Percentiles rank a stretch among this genome's conserved stretches.
Conservation (phyloP, 106 monocot species). For the Narthecium ossifragum region DNA sequence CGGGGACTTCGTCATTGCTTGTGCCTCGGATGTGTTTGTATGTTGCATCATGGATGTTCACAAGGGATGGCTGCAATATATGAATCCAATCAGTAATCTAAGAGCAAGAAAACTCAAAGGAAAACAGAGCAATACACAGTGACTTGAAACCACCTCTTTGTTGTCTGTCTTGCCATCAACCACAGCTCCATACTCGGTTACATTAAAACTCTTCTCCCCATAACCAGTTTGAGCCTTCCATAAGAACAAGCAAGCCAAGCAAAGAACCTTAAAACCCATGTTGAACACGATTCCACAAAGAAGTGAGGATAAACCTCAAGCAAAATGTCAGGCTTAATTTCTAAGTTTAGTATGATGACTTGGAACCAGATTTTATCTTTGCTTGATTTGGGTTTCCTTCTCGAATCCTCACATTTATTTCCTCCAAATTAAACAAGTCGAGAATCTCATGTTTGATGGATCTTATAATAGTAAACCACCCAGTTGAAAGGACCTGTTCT, state of each 20-base stretch:
- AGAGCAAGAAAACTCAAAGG: background rate
- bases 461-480: no score
- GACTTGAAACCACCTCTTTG: slow-evolving; percentile 7
- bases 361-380: no score
- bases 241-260: background rate
- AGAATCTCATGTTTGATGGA: no score
- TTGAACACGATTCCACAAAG: background rate
- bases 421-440: no score
- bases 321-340: background rate
- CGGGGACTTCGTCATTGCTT: background rate
- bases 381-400: no score
- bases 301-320: background rate
- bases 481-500: no score
- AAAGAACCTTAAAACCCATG: background rate
- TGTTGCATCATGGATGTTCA: slow-evolving; percentile 9
- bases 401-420: no score
- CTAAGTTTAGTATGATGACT: background rate
- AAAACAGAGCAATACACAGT: background rate
- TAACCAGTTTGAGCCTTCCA: background rate
- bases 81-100: no score
- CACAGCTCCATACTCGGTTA: slow-evolving; percentile 21
- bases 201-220: slow-evolving; percentile 19
- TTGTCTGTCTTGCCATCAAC: slow-evolving; percentile 26
- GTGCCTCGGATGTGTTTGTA: slow-evolving; percentile 20
- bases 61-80: slow-evolving; percentile 8